A percentile compares a stretch with the other conserved stretches of the same genome.
These are phyloP conservation scores for Zygoascus flipseniorum DNA, from an alignment of 805 yeast species.

Conservation along the genomic window DNA sequence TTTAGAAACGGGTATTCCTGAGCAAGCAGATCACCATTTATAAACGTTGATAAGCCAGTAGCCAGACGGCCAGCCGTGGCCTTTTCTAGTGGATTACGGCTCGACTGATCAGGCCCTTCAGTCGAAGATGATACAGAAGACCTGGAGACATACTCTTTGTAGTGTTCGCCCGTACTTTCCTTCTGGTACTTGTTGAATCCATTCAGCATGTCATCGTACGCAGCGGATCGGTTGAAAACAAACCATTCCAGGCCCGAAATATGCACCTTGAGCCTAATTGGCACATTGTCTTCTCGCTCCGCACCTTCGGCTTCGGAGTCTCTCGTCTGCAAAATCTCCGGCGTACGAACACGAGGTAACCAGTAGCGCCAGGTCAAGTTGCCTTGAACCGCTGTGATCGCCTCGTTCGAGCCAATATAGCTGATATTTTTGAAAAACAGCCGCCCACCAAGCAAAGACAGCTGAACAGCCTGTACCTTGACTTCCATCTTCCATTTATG, in stretches of 20 bases:
- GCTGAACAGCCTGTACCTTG: constrained; percentile 61
- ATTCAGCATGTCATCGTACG: constrained; percentile 56
- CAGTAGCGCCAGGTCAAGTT: constrained; percentile 88
- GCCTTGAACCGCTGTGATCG: constrained; percentile 62
- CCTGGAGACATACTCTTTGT: background rate
- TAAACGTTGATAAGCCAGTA: background rate
- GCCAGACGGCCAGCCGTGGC: background rate
- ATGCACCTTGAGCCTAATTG: constrained; percentile 32
- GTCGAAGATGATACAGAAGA: background rate
- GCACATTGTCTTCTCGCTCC: constrained; percentile 1
- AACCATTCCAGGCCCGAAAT: constrained; percentile 78
- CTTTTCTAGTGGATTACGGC: background rate
- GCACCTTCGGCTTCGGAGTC: constrained; percentile 3
- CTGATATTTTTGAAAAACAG: constrained; percentile 68
- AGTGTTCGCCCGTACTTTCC: background rate
- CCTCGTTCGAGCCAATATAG: constrained; percentile 63
- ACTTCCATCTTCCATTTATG: constrained; percentile 47
- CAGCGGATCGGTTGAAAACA: constrained; percentile 67
- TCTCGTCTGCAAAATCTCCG: constrained; percentile 15
- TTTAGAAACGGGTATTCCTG: constrained; percentile 11
- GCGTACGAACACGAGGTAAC: constrained; percentile 44
- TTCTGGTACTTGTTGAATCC: background rate
- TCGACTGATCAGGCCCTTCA: background rate
- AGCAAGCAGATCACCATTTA: background rate
- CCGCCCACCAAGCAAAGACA: constrained; percentile 79